Evolutionary conservation across 768 basidiomycete genomes (phyloP), one percentile per base, ranked within the genome.

Genomic region (Boletellus sp.): DNA sequence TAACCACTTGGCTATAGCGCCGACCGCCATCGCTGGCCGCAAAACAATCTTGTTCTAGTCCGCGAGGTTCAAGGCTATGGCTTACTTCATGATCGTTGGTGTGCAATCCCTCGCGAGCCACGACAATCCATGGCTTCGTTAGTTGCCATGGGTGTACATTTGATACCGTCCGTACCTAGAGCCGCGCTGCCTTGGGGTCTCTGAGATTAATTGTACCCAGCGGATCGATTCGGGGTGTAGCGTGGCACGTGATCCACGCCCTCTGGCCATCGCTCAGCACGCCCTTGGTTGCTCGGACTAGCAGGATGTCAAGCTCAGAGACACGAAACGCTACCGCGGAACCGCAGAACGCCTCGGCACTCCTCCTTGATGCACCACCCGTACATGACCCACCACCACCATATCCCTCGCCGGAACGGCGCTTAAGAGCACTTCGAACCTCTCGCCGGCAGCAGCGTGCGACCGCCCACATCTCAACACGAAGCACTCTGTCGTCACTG

Each of bases 1-100:
- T 83, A 83, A 83, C 81, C 81, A 83, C 80, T 82, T 80, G 79
- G 82, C 80, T 81, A 81, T 81, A 78, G 79, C 71, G 72, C 67
- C 70, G 6, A 19, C 28, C 15, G n/a, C 4, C 12, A 6, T 32
- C 15, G 16, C 16, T 7, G 16, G 11, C 17, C 24, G 44, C 24
- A 3, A 23, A 33, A 22, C 15, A 5, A 20, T 7, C n/a, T 19
- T 31, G 28, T 19, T 45, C 33, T 38, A 4, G 19, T 20, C 31
- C 17, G 33, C 8, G 5, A n/a, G 23, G 1, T 13, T 26, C 24
- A 11, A 28, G 28, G 28, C 28, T 9, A 28, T 28, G 28, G 9
- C 28, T 28, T 28, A 28, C 9, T 8, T 28, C 28, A 28, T 28
- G 4, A 28, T 10, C 28, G 11, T 28, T 28, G 7, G 28, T 28